Base-by-base conservation (phyloP, 2,329 filamentous ascomycete species). In the Neonectria sp. region DNA sequence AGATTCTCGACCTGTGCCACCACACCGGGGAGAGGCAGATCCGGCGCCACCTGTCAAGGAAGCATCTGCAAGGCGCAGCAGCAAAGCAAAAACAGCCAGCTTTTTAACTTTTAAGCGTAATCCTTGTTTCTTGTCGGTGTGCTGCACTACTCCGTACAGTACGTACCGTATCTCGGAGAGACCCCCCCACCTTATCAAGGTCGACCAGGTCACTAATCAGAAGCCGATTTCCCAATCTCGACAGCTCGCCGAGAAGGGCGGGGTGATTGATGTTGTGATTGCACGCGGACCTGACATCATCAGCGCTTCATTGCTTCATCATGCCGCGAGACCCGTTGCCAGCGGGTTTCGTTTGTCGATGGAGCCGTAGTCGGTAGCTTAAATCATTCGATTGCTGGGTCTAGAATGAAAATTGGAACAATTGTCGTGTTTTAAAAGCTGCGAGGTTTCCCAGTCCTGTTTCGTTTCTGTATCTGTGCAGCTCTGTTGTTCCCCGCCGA, bases 211-310 rank as follows among this genome's bases (percentile, higher is more conserved):
- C 27, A 48, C 15, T 48, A 48, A 27, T 25, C 12, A 21, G 5
- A 48, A 24, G 25, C 21, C 21, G 21, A 21, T 21, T 49, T 27
- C 27, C 48, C 29, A 6, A 52, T 52, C 27, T 9, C 31, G 27
- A 31, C 17, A 33, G 49, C 29, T 53, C 49, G 49, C 49, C 49
- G 49, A 53, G 9, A 4, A 21, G 7, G n/a, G 49, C 49, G 49
- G 31, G 49, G 49, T 35, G 31, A 9, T 35, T 21, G 21, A 53
- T 53, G 51, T 35, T 33, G 51, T 35, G 31, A 53, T 53, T 53
- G 8, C 51, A 24, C 9, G 31, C 33, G 29, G 21, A 53, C 29
- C 51, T 53, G 51, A 35, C 51, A 53, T 53, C 51, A 52, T 52
- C 29, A n/a, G 13, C 25, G 25, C 29, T 52, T 33, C 9, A 53